These are phyloP conservation scores for Pseudogymnoascus sp. DNA, from an alignment of 2,329 filamentous ascomycete genomes.

Conservation along the genomic window DNA sequence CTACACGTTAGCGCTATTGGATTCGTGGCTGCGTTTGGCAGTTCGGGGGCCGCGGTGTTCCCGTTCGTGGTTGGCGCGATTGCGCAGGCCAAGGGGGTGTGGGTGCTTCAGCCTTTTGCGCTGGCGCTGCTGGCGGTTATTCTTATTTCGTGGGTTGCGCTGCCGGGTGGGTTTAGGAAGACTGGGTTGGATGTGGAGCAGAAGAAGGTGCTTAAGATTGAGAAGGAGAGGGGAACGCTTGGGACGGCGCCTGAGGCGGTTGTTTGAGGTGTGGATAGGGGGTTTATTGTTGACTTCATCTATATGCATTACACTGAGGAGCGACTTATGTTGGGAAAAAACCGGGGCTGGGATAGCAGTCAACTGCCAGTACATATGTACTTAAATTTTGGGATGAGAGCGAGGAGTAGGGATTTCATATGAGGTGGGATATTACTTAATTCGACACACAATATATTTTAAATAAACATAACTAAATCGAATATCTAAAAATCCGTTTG, in stretches of 20 bases:
- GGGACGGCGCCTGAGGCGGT: neutral
- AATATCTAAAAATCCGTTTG: neutral
- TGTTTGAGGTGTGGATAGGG: neutral
- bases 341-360: neutral
- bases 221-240: neutral
- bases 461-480: neutral
- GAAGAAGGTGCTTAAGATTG: neutral
- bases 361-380: neutral
- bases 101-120: constrained; percentile 48
- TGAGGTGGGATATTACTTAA: neutral
- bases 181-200: constrained; percentile 8
- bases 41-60: constrained; percentile 59
- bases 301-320: neutral
- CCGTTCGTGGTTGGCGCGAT: constrained; percentile 62
- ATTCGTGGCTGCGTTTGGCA: constrained; percentile 70
- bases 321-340: neutral
- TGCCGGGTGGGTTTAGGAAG: constrained; percentile 23
- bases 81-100: constrained; percentile 47
- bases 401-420: neutral
- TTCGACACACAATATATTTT: neutral
- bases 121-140: constrained; percentile 40
- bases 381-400: neutral
- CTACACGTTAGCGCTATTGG: constrained; percentile 75
- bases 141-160: constrained; percentile 36
- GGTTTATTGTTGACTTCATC: neutral